Evolutionary conservation across 192 early-diverging fungal species (phyloP).

Genomic region (Spinellus fusiger): DNA sequence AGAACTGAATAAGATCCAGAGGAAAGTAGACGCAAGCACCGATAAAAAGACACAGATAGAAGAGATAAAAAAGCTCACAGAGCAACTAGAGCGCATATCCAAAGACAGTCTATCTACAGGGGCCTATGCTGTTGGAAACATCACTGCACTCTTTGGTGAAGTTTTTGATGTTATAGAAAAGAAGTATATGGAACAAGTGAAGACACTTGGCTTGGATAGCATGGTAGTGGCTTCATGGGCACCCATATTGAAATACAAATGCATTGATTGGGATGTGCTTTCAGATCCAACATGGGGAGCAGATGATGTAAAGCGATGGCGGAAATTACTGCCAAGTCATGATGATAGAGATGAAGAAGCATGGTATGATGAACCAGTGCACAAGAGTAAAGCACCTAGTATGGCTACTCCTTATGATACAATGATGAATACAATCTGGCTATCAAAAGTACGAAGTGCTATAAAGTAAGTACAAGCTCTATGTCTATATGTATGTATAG

Average conservation of each 20-base stretch:
- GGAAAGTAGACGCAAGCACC: slow-evolving; percentile 24
- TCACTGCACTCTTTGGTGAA: slow-evolving; percentile 40
- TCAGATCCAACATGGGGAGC: slow-evolving; percentile 49
- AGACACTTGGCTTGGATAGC: slow-evolving; percentile 56
- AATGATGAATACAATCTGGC: slow-evolving; percentile 72
- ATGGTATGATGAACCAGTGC: slow-evolving; percentile 2
- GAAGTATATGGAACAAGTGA: slow-evolving; percentile 53
- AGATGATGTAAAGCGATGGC: slow-evolving; percentile 51
- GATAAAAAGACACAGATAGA: slow-evolving; percentile 37
- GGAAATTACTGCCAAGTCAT: slow-evolving; percentile 38
- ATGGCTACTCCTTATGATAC: slow-evolving; percentile 74
- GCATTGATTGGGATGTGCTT: slow-evolving; percentile 60
- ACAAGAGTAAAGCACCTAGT: not conserved
- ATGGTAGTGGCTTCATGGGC: slow-evolving; percentile 55
- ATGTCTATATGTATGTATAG: not conserved
- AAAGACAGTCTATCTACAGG: slow-evolving; percentile 22
- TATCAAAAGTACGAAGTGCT: slow-evolving; percentile 67
- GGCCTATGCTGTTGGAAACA: slow-evolving; percentile 26
- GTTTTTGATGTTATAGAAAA: slow-evolving; percentile 51
- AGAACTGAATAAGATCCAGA: slow-evolving; percentile 25
- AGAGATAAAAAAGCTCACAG: slow-evolving; percentile 38
- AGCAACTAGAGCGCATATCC: slow-evolving; percentile 35
- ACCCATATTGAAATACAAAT: slow-evolving; percentile 41
- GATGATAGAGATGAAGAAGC: slow-evolving; percentile 26
- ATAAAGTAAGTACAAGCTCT: slow-evolving; percentile 61